Base-by-base conservation (phyloP, 371 early-diverging fungal genomes). In the Circinella umbellata region DNA sequence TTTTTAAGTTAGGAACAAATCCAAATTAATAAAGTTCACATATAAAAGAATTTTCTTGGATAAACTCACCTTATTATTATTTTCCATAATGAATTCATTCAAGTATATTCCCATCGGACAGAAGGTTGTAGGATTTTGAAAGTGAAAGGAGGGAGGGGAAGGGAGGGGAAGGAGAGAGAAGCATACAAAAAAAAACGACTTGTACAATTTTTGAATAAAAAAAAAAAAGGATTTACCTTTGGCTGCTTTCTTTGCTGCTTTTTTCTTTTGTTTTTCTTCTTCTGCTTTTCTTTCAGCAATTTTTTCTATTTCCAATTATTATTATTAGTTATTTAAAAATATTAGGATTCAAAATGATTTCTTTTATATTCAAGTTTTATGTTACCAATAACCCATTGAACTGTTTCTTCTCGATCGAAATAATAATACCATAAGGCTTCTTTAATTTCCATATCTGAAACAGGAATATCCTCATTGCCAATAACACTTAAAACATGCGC, bases 371-470 rank as follows among this genome's bases (percentile, higher is more conserved):
- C 2, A 27, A 27, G 2, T 2, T 27, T 27, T 27, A n/a, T 27
- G 27, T 27, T 85, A 90, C 92, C 89, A 46, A 89, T 70, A 36
- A 88, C 78, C 78, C 86, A 90, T 27, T 80, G 76, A 4, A 89
- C 76, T 0, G 89, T 82, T 64, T 89, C 74, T 47, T 88, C 80
- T 38, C 76, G 74, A 53, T 91, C 87, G 71, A 88, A 88, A 64
- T 88, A 89, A 61, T 87, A 89, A 62, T 91, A 81, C 88, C 89
- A 89, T 35, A 92, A 68, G 11, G 89, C 81, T 65, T 91, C 89
- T 71, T 88, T 86, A 46, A 92, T 88, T 61, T 90, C 89, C 49
- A 78, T 76, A 62, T 77, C 77, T 10, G 86, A 73, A 8, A 89
- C 69, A 18, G 77, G 70, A 4, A 76, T 69, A n/a, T 78, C 73